Evolutionary conservation across 1,284 basidiomycete species (phyloP), one percentile per base, ranked within the genome.

Genomic region (Fomitopsis pinicola): DNA sequence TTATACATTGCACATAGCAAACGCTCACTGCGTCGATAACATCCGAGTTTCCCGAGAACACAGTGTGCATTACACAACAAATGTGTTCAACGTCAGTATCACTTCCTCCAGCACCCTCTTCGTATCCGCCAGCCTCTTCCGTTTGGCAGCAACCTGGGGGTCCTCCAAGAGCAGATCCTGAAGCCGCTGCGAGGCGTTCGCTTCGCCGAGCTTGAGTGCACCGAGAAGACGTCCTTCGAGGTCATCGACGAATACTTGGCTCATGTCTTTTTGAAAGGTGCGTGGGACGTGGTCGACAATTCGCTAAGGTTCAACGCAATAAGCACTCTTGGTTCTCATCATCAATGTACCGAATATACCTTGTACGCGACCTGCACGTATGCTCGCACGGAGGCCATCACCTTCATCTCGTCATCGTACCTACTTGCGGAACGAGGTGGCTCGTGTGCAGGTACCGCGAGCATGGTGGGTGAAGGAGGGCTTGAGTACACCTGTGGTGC

Each of bases 301-400:
- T 5, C 45, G 45, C 45, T 48, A 9, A 35, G 15, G 8, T 36
- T 53, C 50, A 10, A 6, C 8, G 35, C 30, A n/a, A 83, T 82
- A 54, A 74, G 71, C 30, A 67, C 59, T 12, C 83, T 67, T 26
- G 66, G 12, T 5, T 56, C 28, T 66, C 67, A 59, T 53, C 72
- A 57, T 7, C 19, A 40, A n/a, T 22, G 33, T 3, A 10, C 10
- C 3, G 30, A n/a, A 22, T n/a, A 17, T 26, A 67, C 69, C 65
- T 69, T 71, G 62, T 69, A 69, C n/a, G 69, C 64, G 15, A 72
- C 64, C 36, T 71, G 65, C 61, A 70, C 70, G 61, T 71, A 72
- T 10, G 67, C 67, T 1, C 69, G 62, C 10, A 71, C 69, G 44
- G 67, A 64, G 1, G 69, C 69, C 71, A 73, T 73, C 2, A 72